These are phyloP conservation scores for Eucalyptus cloeziana DNA, from an alignment of 345 rosid species.

Conservation along the genomic window DNA sequence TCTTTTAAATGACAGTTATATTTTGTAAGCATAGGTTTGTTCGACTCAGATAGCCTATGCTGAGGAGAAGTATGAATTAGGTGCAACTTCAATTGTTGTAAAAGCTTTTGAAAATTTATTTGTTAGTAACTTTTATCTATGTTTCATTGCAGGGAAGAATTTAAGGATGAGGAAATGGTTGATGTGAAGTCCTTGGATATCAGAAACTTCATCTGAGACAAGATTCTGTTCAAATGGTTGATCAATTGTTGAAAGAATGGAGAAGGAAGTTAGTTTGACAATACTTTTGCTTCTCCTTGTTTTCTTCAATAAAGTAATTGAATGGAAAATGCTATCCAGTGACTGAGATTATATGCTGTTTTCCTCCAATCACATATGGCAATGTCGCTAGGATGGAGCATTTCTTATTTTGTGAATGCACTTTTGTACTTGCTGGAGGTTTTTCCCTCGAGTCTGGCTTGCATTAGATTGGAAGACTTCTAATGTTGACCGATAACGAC, in stretches of 20 bases:
- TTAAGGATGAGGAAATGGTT: constrained; percentile 67
- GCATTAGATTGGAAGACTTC: background rate
- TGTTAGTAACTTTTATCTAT: background rate
- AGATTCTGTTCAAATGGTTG: background rate
- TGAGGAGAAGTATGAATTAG: background rate
- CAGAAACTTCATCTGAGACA: constrained; percentile 65
- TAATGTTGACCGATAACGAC: background rate
- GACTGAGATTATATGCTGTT: background rate
- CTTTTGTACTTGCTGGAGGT: background rate
- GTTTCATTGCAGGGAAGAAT: constrained; percentile 66
- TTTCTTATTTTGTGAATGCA: background rate
- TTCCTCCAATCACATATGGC: background rate
- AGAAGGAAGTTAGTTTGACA: background rate
- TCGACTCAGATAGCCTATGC: background rate
- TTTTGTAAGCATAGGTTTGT: background rate
- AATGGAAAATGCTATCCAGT: background rate
- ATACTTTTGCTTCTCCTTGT: background rate
- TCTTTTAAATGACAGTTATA: background rate
- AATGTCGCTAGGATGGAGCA: background rate
- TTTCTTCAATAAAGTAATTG: background rate
- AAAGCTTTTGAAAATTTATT: background rate
- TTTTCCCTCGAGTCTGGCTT: background rate
- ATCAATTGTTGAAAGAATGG: background rate
- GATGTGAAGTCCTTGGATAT: constrained; percentile 88
- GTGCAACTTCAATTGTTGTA: background rate